Evolutionary conservation across 2,329 filamentous ascomycete species (phyloP).

Genomic region (Hysterium pulicare): DNA sequence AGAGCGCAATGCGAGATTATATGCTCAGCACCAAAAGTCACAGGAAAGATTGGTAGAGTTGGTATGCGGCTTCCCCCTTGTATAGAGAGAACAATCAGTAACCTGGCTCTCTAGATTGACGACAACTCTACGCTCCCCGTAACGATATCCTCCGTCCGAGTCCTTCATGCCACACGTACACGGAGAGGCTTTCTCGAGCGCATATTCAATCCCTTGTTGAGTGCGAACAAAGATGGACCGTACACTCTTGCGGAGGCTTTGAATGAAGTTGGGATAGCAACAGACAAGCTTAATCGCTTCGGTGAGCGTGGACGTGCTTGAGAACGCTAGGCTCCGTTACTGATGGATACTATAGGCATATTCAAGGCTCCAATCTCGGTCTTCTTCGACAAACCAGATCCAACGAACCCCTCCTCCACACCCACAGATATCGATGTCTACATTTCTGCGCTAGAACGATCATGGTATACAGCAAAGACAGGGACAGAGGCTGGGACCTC

Average conservation of each 20-base stretch:
- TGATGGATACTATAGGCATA: constrained; percentile 60
- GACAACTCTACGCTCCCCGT: constrained; percentile 84
- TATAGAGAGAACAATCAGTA: constrained; percentile 5
- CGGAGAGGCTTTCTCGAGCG: constrained; percentile 77
- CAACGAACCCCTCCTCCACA: constrained; percentile 64
- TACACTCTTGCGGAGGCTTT: constrained; percentile 78
- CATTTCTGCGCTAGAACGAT: constrained; percentile 73
- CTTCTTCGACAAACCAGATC: constrained; percentile 73
- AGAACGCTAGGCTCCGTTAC: no score
- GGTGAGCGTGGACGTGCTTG: constrained; percentile 51
- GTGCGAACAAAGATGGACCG: constrained; percentile 60
- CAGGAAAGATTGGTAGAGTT: constrained; percentile 63
- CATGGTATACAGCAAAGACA: constrained; percentile 82
- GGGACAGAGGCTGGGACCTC: constrained; percentile 92
- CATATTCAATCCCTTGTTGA: constrained; percentile 74
- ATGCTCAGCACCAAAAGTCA: constrained; percentile 58
- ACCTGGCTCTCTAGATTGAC: constrained; percentile 55
- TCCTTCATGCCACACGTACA: constrained; percentile 82
- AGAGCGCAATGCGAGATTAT: constrained; percentile 57
- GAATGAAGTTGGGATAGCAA: constrained; percentile 64
- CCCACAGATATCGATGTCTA: constrained; percentile 79
- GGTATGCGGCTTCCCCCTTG: constrained; percentile 44
- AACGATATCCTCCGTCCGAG: constrained; percentile 78
- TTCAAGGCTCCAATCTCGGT: constrained; percentile 80
- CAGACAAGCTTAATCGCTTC: constrained; percentile 73